Evolutionary conservation across 495 filamentous ascomycete genomes (phyloP), one percentile per base, ranked within the genome.

Genomic region (Talaromyces thailandensis): DNA sequence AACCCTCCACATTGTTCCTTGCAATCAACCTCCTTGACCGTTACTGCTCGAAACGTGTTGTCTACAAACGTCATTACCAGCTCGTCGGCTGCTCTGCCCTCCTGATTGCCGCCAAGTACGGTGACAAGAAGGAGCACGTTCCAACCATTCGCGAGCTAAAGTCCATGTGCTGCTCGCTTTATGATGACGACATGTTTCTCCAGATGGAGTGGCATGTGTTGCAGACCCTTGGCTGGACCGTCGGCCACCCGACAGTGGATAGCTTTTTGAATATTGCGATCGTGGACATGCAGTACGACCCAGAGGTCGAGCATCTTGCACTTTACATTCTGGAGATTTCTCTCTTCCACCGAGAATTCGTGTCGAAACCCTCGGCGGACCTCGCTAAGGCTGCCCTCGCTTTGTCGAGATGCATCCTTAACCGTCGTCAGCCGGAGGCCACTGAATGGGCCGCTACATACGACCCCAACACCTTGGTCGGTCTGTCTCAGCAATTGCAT

Each of bases 191-290:
- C 71, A 98, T 99, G 94, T 99, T 99, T 76, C 93, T 90, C 16
- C 94, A 99, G 75, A 98, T 99, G 95, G 94, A 99, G 74, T 97
- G 96, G 93, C 94, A 99, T 73, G 94, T 99, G 9, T 81, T 99
- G 66, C 92, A 96, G 75, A 98, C 94, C n/a, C 82, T 99, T 63
- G 88, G 90, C 64, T 99, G 95, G 95, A 85, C 87, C 66, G 88
- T 99, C 66, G 94, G 94, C 45, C 93, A 96, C 78, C 92, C 94
- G 1, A 97, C 94, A 31, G 89, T 96, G 60, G 93, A 98, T 71
- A 88, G 84, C 69, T 99, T 97, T 76, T 81, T 96, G 45, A 87
- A 96, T 65, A 71, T 96, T 63, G 79, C 81, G 25, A 84, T 88
- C 61, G 75, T 89, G 64, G 88, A 91, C 63, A 73, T 76, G 48